phyloP scores from a whole-genome alignment of 164 flowering plant species.

The Hamamelis virginiana region DNA sequence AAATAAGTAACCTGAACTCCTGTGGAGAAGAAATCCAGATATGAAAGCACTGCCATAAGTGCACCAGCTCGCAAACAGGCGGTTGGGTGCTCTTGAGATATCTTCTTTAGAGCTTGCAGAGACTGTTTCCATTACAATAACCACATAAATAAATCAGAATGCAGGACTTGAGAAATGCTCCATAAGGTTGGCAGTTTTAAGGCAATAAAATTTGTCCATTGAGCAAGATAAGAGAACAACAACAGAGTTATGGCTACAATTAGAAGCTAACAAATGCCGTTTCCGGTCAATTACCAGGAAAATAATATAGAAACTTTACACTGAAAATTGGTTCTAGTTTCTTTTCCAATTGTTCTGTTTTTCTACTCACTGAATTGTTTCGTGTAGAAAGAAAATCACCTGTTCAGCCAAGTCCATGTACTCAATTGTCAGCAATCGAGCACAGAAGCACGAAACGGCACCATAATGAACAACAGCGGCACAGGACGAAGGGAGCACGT shows the following conservation, averaged over 20 bases:
- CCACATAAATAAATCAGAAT: slow-evolving; percentile 4
- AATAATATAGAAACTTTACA: background rate
- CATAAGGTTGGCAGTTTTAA: background rate
- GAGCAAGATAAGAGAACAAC: background rate
- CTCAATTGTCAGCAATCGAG: slow-evolving; percentile 88
- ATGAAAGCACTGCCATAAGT: slow-evolving; percentile 96
- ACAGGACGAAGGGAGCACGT: slow-evolving; percentile 92
- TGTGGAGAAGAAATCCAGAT: slow-evolving; percentile 97
- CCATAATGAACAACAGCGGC: slow-evolving; percentile 98
- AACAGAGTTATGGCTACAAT: background rate
- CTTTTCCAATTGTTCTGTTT: background rate
- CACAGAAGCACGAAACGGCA: slow-evolving; percentile 85
- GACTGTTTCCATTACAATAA: slow-evolving; percentile 53
- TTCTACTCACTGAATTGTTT: background rate
- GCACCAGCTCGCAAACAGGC: slow-evolving; percentile 98
- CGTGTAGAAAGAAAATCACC: slow-evolving; percentile 38
- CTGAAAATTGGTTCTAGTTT: no score
- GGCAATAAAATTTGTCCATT: background rate
- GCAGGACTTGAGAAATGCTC: background rate
- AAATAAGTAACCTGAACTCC: slow-evolving; percentile 84
- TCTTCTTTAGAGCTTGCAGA: slow-evolving; percentile 96
- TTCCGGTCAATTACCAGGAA: background rate
- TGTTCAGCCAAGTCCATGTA: slow-evolving; percentile 99
- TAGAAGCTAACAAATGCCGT: background rate
- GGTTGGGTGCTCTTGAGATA: slow-evolving; percentile 99